Base-by-base conservation (phyloP, 2,329 filamentous ascomycete species). In the Sphaerostilbella broomeana region DNA sequence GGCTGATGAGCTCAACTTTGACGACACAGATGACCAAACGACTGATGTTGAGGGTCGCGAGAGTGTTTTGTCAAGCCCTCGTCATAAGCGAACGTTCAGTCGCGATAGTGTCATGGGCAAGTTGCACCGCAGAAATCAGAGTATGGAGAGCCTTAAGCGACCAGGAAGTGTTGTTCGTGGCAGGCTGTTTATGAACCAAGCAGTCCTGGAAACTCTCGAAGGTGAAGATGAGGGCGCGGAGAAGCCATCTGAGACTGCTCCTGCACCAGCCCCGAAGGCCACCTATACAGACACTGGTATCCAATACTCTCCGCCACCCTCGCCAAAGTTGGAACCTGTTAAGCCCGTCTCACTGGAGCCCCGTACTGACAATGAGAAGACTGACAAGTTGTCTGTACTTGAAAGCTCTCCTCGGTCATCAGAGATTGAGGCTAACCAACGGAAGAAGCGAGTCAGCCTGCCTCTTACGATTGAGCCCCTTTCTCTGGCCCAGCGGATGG, bases 1-100 rank as follows among this genome's bases (percentile, higher is more conserved):
- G 27, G 92, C 92, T 1, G 89, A 97, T 51, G 92, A 98, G 63
- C 73, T 98, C 39, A 81, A 86, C 46, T 84, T 95, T 46, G 86
- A 89, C 42, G 85, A 90, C 40, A 86, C 89, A 21, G 72, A 77
- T 29, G 75, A 78, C 39, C 68, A 84, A 46, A n/a, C n/a, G n/a
- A 82, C 84, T 24, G 81, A 89, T 47, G 74, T 81, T 30, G 83
- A 86, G 35, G 80, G 81, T 2, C 76, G 79, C 25, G 75, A 81
- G 40, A 83, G 77, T 45, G 68, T 70, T 12, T 52, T 79, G 34
- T 81, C 78, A 3, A 62, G 66, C 21, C 56, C 61, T 32, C 61
- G 63, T 13, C 77, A 78, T 48, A 61, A 59, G 24, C 70, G 77
- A 19, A 75, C 67, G 38, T 64, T 68, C 40, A 81, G 77, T 52